Evolutionary conservation across 2,329 filamentous ascomycete genomes (phyloP).

Genomic region (Whalleya microplaca): DNA sequence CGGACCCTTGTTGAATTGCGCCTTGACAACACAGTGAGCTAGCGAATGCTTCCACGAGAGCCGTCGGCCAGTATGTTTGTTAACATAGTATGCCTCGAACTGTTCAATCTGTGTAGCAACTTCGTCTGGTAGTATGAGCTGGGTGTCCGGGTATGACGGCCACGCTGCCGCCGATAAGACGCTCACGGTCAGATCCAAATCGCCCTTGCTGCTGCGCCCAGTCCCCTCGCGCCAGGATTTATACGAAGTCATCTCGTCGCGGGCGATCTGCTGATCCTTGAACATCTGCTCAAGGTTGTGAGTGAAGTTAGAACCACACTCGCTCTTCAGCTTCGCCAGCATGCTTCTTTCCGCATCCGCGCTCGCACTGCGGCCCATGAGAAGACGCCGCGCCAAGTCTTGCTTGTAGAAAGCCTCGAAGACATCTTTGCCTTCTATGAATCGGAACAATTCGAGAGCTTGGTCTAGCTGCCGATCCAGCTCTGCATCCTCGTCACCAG

Average conservation of each 20-base stretch:
- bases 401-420: slow-evolving; percentile 99
- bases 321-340: slow-evolving; percentile 86
- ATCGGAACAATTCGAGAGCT: slow-evolving; percentile 91
- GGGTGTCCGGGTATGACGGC: slow-evolving; percentile 82
- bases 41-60: slow-evolving; percentile 91
- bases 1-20: slow-evolving; percentile 74
- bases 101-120: slow-evolving; percentile 76
- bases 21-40: slow-evolving; percentile 86
- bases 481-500: slow-evolving; percentile 87
- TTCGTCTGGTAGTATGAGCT: slow-evolving; percentile 73
- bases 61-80: slow-evolving; percentile 85
- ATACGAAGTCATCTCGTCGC: slow-evolving; percentile 92
- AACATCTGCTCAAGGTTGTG: slow-evolving; percentile 99
- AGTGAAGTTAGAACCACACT: slow-evolving; percentile 93
- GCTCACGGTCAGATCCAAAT: slow-evolving; percentile 79
- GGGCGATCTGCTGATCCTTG: slow-evolving; percentile 92
- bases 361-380: slow-evolving; percentile 92
- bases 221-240: slow-evolving; percentile 65
- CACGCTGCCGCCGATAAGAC: slow-evolving; percentile 91
- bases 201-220: slow-evolving; percentile 48
- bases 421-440: slow-evolving; percentile 95
- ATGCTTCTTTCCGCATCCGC: slow-evolving; percentile 96
- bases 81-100: slow-evolving; percentile 85
- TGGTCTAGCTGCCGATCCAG: slow-evolving; percentile 91
- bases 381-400: slow-evolving; percentile 83